Base-by-base conservation (phyloP, 768 basidiomycete species). In the Suillus subalutaceus region DNA sequence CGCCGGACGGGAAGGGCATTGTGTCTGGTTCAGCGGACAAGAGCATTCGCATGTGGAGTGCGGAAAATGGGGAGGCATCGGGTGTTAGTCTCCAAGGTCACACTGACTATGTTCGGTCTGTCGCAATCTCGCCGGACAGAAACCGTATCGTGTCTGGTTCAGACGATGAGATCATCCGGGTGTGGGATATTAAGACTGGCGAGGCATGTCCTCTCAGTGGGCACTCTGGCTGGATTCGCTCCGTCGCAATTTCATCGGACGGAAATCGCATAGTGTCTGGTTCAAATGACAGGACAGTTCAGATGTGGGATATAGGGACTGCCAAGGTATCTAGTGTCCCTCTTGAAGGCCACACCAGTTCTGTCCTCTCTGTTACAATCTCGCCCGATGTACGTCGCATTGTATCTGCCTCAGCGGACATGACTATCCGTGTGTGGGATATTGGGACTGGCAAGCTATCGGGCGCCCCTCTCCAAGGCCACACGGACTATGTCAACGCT, bases 201-300 rank as follows among this genome's bases (percentile, higher is more conserved):
- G 68, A 68, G 26, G 65, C 69, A 10, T 55, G 77, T 1, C 69
- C 66, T 2, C 69, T 68, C n/a, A 13, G 7, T 26, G 67, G 60
- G 0, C 67, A 68, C 56, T 32, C 4, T 15, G 26, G n/a, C 5
- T 1, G 0, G 0, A 6, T 64, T n/a, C 6, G 1, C 2, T 41
- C 63, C 3, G 57, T 64, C 20, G 56, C 57, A 18, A 44, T 64
- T 26, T 60, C 32, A 0, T 6, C 15, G 8, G 43, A 43, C 7
- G 43, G 43, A 16, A 43, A 7, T 2, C 43, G 43, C 43, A 43
- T 43, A 2, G 16, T 43, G 0, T 43, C 43, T 43, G 43, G 43
- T 43, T 43, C 43, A 43, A 0, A 2, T 0, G 43, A 43, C 43
- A 18, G 2, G 43, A 43, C 43, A 1, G 15, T 18, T 3, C 16